These are phyloP conservation scores for Gnomoniopsis smithogilvyi DNA, from an alignment of 2,329 filamentous ascomycete species.

Conservation along the genomic window DNA sequence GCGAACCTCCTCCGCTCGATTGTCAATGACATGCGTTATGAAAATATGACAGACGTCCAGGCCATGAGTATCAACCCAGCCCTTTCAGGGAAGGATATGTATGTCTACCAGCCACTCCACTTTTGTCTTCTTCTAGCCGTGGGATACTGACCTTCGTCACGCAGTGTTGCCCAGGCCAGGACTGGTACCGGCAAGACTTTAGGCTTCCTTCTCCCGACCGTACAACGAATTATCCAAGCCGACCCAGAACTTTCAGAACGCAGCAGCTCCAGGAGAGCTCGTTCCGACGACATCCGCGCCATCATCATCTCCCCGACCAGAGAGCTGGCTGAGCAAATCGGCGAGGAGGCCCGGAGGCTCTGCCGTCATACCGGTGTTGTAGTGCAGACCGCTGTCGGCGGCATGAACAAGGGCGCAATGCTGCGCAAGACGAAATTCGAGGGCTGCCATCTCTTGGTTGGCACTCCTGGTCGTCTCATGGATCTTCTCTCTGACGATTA, in stretches of 20 bases:
- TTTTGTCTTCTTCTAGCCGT: not conserved
- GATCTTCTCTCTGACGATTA: slow-evolving; percentile 71
- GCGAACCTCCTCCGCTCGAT: slow-evolving; percentile 65
- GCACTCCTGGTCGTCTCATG: slow-evolving; percentile 81
- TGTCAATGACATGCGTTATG: slow-evolving; percentile 68
- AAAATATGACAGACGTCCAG: slow-evolving; percentile 92
- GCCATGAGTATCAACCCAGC: slow-evolving; percentile 76
- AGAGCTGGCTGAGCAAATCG: slow-evolving; percentile 78
- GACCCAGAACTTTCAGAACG: slow-evolving; percentile 57
- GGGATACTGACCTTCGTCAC: slow-evolving; percentile 21
- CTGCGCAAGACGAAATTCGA: slow-evolving; percentile 64
- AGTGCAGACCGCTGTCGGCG: slow-evolving; percentile 80
- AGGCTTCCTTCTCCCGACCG: slow-evolving; percentile 81
- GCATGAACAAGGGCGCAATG: slow-evolving; percentile 72
- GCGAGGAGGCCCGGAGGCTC: slow-evolving; percentile 72
- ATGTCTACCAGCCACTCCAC: slow-evolving; percentile 34
- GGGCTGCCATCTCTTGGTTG: slow-evolving; percentile 87
- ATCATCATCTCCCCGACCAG: slow-evolving; percentile 77
- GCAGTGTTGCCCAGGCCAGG: slow-evolving; percentile 85
- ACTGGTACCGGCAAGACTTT: slow-evolving; percentile 97
- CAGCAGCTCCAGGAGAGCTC: slow-evolving; percentile 30
- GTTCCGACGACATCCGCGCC: slow-evolving; percentile 60
- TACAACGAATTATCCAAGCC: slow-evolving; percentile 71
- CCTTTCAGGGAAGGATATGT: slow-evolving; percentile 79
- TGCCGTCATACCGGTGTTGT: slow-evolving; percentile 62